Evolutionary conservation across 495 filamentous ascomycete genomes (phyloP).

Genomic region (Sabuloglossum arenarium): DNA sequence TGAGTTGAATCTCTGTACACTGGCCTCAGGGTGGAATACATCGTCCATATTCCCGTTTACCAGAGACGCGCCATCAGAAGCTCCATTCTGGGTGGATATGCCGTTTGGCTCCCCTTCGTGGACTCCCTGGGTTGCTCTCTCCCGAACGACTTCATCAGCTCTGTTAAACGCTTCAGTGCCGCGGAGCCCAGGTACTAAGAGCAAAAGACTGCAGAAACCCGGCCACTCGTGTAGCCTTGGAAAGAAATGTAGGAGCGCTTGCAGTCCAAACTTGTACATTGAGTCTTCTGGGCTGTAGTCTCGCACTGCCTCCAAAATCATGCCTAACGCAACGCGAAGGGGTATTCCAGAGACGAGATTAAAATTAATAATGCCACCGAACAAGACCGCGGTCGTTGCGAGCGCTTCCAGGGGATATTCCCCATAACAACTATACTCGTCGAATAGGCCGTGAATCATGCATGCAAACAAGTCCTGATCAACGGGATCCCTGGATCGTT

Average conservation of each 20-base stretch:
- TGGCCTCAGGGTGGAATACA: constrained; percentile 27
- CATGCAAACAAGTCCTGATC: constrained; percentile 92
- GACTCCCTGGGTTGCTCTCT: constrained; percentile 10
- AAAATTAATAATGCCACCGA: constrained; percentile 89
- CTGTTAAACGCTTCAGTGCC: constrained; percentile 67
- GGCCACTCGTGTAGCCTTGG: constrained; percentile 78
- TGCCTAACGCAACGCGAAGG: constrained; percentile 74
- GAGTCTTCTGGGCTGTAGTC: constrained; percentile 58
- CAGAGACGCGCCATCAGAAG: constrained; percentile 18
- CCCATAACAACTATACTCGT: constrained; percentile 87
- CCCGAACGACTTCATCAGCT: constrained; percentile 58
- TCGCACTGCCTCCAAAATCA: constrained; percentile 87
- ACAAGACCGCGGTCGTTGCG: constrained; percentile 86
- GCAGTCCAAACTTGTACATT: constrained; percentile 98
- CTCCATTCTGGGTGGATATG: constrained; percentile 23
- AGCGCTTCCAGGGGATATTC: constrained; percentile 88
- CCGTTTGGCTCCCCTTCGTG: constrained; percentile 18
- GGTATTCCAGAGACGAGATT: constrained; percentile 76
- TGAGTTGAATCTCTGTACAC: constrained; percentile 42
- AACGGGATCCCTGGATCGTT: constrained; percentile 56
- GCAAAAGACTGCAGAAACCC: constrained; percentile 61
- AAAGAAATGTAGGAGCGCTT: constrained; percentile 76
- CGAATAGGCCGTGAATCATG: constrained; percentile 95
- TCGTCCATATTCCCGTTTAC: constrained; percentile 51
- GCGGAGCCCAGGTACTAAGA: constrained; percentile 60